These are phyloP conservation scores for Colletotrichum sp. DNA, from an alignment of 2,329 filamentous ascomycete species.

Conservation along the genomic window DNA sequence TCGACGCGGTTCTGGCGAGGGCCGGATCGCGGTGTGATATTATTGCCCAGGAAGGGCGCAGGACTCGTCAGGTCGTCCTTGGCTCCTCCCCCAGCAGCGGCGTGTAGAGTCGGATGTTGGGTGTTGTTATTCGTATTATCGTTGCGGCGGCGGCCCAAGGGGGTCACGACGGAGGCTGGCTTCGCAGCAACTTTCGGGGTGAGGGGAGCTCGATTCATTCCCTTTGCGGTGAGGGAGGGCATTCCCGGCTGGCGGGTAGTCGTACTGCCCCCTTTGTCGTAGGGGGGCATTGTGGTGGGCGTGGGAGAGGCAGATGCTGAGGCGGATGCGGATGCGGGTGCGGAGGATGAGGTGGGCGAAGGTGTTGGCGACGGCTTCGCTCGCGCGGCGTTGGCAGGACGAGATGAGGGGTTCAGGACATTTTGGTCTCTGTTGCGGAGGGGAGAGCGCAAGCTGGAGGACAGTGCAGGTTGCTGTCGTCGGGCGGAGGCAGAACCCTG, in stretches of 20 bases:
- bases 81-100: conserved; percentile 24
- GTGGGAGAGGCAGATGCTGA: conserved; percentile 1
- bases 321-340: background rate
- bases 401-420: conserved; percentile 21
- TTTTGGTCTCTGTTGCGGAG: conserved; percentile 20
- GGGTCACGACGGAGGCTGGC: conserved; percentile 42
- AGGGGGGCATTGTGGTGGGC: conserved; percentile 36
- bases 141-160: conserved; percentile 35
- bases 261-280: conserved; percentile 53
- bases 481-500: background rate
- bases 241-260: conserved; percentile 65
- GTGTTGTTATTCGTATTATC: conserved; percentile 20
- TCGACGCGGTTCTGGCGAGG: conserved; percentile 74
- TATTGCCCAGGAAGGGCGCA: conserved; percentile 56
- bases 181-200: conserved; percentile 61
- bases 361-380: conserved; percentile 18
- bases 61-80: conserved; percentile 59
- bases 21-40: conserved; percentile 81
- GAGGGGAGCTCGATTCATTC: conserved; percentile 51
- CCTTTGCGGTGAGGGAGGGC: conserved; percentile 71
- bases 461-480: conserved; percentile 17
- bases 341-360: conserved; percentile 3
- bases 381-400: conserved; percentile 11
- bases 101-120: conserved; percentile 29
- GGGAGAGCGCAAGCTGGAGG: conserved; percentile 17